Evolutionary conservation across 2,329 filamentous ascomycete species (phyloP).

Genomic region (Talaromyces islandicus): DNA sequence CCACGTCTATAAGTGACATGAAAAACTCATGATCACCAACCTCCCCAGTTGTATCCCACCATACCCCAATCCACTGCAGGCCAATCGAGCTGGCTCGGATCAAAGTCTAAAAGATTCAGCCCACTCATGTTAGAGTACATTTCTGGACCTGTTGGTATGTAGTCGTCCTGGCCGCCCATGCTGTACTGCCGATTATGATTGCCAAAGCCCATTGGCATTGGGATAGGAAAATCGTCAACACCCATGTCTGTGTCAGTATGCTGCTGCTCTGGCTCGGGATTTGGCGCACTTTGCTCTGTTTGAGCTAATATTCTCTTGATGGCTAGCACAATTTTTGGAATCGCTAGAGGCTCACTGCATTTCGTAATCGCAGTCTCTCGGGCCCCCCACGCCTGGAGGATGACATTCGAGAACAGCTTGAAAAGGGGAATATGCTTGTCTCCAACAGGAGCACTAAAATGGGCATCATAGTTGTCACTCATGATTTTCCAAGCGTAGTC

Average conservation of each 20-base stretch:
- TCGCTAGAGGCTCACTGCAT: neutral
- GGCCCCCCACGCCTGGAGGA: neutral
- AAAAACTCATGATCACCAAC: neutral
- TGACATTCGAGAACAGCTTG: neutral
- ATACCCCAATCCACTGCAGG: neutral
- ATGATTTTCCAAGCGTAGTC: slow-evolving; percentile 39
- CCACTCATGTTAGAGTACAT: neutral
- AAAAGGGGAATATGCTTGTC: neutral
- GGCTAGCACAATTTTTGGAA: neutral
- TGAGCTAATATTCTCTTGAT: neutral
- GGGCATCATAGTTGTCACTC: slow-evolving; percentile 36
- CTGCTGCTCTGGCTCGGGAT: neutral
- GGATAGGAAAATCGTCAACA: neutral
- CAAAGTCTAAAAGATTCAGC: neutral
- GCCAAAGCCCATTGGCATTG: neutral
- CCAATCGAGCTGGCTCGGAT: neutral
- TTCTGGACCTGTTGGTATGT: neutral
- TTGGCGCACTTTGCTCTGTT: neutral
- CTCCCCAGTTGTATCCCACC: neutral
- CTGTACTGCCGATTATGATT: neutral
- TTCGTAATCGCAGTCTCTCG: neutral
- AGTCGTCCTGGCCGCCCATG: neutral
- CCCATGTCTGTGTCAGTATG: neutral
- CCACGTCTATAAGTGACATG: neutral
- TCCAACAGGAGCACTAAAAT: neutral